Evolutionary conservation across 495 filamentous ascomycete genomes (phyloP).

Genomic region (Cudoniella acicularis): DNA sequence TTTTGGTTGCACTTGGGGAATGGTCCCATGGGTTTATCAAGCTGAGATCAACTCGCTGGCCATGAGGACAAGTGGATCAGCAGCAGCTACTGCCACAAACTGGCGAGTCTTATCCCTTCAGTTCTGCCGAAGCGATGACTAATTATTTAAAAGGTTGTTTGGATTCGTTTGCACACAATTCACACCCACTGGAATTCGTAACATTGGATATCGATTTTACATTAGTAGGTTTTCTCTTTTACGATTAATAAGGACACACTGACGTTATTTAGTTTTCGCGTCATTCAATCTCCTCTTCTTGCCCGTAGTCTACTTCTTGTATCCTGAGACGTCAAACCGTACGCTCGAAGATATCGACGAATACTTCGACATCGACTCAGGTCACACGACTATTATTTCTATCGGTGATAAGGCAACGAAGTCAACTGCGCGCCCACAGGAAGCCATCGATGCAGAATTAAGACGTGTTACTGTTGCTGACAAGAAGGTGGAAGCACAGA

Average conservation of each 20-base stretch:
- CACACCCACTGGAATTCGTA: constrained; percentile 63
- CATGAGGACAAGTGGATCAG: constrained; percentile 69
- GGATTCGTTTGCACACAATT: constrained; percentile 77
- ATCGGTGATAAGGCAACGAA: not conserved
- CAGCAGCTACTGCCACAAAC: constrained; percentile 72
- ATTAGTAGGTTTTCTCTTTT: constrained; percentile 2
- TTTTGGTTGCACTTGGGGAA: constrained; percentile 2
- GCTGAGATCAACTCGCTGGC: constrained; percentile 69
- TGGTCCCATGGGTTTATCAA: constrained; percentile 58
- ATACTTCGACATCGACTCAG: constrained; percentile 5
- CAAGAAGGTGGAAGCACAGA: not conserved
- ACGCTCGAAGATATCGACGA: constrained; percentile 72
- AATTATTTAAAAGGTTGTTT: too few species aligned
- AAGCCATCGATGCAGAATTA: constrained; percentile 3
- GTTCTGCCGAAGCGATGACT: too few species aligned
- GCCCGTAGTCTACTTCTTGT: constrained; percentile 69
- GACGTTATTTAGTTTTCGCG: constrained; percentile 58
- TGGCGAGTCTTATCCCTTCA: constrained; percentile 50
- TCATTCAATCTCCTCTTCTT: constrained; percentile 64
- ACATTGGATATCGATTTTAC: constrained; percentile 70
- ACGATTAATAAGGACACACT: too few species aligned
- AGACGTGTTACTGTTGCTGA: constrained; percentile 4
- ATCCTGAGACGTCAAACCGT: constrained; percentile 64
- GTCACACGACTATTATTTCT: constrained; percentile 2
- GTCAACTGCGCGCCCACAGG: constrained; percentile 2